Conservation (phyloP, 352 stramenopile species). For the Phytopythium sindhum region DNA sequence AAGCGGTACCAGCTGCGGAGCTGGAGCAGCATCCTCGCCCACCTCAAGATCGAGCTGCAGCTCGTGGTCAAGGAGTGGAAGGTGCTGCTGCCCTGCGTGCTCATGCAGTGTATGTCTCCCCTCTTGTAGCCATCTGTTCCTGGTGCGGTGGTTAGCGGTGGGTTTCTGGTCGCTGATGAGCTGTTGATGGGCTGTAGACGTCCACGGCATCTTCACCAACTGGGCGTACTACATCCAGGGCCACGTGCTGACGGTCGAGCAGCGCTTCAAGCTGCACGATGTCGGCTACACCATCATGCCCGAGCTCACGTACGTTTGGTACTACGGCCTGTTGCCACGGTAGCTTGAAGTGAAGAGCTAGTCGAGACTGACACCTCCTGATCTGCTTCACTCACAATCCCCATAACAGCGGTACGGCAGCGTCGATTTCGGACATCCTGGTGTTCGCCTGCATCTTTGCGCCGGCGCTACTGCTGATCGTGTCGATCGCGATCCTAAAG, state of each 20-base stretch:
- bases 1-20: slow-evolving; percentile 50
- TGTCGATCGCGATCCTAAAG: slow-evolving; percentile 58
- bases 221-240: slow-evolving; percentile 82
- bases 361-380: too few species aligned
- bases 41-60: slow-evolving; percentile 62
- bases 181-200: slow-evolving; percentile 28
- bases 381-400: not conserved
- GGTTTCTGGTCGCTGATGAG: not conserved
- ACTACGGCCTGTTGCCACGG: not conserved
- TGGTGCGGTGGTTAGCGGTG: too few species aligned
- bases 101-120: slow-evolving; percentile 74
- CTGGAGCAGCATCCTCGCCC: slow-evolving; percentile 55
- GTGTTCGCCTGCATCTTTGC: slow-evolving; percentile 75
- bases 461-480: slow-evolving; percentile 64
- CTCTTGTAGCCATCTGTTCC: too few species aligned
- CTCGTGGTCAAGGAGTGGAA: slow-evolving; percentile 68
- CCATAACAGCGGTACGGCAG: slow-evolving; percentile 20
- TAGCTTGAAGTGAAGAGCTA: too few species aligned
- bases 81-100: slow-evolving; percentile 63
- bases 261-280: slow-evolving; percentile 76
- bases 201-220: slow-evolving; percentile 84
- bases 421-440: slow-evolving; percentile 65
- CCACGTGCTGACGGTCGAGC: slow-evolving; percentile 51
- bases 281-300: slow-evolving; percentile 72
- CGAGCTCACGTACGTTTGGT: slow-evolving; percentile 43